Evolutionary conservation across 352 stramenopile species (phyloP), one percentile per base, ranked within the genome.

Genomic region (Pythium biforme): DNA sequence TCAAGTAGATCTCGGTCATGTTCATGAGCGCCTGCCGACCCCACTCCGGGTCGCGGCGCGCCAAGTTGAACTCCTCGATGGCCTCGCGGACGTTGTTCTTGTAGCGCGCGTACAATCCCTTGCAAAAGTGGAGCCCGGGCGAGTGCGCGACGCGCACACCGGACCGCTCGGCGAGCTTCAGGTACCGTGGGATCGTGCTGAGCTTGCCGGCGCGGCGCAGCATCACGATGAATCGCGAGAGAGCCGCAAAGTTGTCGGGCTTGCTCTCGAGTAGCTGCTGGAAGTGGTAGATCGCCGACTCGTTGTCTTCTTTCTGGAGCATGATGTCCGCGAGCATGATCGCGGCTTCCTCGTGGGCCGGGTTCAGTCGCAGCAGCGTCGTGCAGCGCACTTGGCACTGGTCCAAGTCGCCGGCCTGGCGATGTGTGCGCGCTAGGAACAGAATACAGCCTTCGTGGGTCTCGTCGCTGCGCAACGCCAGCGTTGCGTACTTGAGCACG

Each of bases 1-100:
- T 97, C 25, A 98, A 60, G 64, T 98, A 98, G 47, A 98, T 93
- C 71, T 98, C 83, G 51, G 96, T 91, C 86, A 98, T 97, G 63
- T 97, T 83, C 37, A 93, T 81, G n/a, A 98, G 76, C 39, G 94
- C 89, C 9, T 73, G 72, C 26, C 84, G 65, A 25, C 92, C 94
- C 90, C 89, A 98, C 61, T 95, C 86, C 11, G 85, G 78, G 61
- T 98, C 89, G 33, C 81, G 76, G 8, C 94, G 70, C 10, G 87
- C 89, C 10, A 95, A 73, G 56, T 98, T 98, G 62, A 98, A 94
- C 26, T 82, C 77, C 19, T 91, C 76, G 45, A 98, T 96, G 19
- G 94, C 94, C 27, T 97, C 88, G 26, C 86, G 73, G 31, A 97
- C 76, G 39, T 92, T 88, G 77, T 98, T 98, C 25, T 84, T 88